Conservation (phyloP, 164 flowering plant genomes). For the Vitis cinerea region DNA sequence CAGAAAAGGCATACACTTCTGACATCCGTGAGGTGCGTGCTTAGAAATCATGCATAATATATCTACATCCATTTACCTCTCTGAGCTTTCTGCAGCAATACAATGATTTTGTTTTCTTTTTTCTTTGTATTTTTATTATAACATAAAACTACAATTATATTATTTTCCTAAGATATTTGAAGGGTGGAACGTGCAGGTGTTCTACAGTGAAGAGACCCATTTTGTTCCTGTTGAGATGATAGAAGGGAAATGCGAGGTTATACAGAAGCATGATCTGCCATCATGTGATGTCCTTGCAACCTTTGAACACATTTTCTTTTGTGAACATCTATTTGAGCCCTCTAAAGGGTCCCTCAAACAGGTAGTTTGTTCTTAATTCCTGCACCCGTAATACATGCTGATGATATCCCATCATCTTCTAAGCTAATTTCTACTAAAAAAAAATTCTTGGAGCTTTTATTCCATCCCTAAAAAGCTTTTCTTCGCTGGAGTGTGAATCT, state of each 20-base stretch:
- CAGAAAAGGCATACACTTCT: slow-evolving; percentile 78
- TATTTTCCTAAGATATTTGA: background rate
- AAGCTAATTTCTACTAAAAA: background rate
- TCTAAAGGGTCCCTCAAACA: slow-evolving; percentile 72
- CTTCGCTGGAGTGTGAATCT: background rate
- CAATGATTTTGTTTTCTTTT: too few relatives aligned
- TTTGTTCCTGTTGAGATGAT: slow-evolving; percentile 40
- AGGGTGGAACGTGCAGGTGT: slow-evolving; percentile 46
- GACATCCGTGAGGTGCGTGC: slow-evolving; percentile 74
- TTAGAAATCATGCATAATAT: background rate
- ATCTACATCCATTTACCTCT: too few relatives aligned
- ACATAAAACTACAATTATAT: background rate
- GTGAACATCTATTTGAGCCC: slow-evolving; percentile 81
- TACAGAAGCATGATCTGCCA: slow-evolving; percentile 67
- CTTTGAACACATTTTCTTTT: slow-evolving; percentile 77
- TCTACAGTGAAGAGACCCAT: slow-evolving; percentile 69
- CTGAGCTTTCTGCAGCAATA: too few relatives aligned
- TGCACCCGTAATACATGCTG: too few relatives aligned
- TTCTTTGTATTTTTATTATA: too few relatives aligned
- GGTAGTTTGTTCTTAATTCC: slow-evolving; percentile 36
- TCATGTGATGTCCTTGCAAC: slow-evolving; percentile 37
- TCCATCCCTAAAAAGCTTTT: background rate
- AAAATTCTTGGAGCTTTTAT: background rate
- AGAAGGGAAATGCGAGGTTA: slow-evolving; percentile 85
- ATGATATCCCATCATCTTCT: background rate